Conservation (phyloP, 108 stramenopile genomes). For the Schizochytrium sp. region DNA sequence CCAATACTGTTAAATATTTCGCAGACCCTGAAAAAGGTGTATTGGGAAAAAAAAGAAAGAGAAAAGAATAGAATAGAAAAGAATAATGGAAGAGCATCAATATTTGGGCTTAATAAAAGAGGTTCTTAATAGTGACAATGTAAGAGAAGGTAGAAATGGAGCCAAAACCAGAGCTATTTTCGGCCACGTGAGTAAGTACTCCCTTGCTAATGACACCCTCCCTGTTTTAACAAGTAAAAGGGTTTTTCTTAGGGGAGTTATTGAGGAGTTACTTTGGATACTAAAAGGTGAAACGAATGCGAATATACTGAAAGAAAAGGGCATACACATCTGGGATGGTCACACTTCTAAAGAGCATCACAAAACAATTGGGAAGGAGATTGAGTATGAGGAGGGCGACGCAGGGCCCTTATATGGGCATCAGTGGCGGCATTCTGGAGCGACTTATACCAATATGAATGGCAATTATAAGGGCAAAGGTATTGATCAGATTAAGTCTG, state of each 20-base stretch:
- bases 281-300: not conserved
- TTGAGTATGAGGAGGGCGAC: not conserved
- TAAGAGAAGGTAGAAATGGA: not conserved
- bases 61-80: too few species aligned
- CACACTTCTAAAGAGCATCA: not conserved
- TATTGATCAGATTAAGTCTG: not conserved
- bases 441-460: not conserved
- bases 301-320: not conserved
- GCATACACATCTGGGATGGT: not conserved
- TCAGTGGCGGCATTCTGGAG: not conserved
- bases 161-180: not conserved
- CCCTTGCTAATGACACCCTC: not conserved
- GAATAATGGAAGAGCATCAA: not conserved
- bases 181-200: not conserved
- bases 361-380: not conserved
- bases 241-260: not conserved
- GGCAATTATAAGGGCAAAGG: not conserved
- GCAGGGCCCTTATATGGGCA: not conserved
- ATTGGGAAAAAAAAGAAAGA: too few species aligned
- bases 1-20: too few species aligned
- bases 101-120: not conserved
- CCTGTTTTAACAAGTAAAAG: not conserved
- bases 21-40: too few species aligned
- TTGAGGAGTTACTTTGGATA: not conserved
- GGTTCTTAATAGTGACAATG: not conserved